Conservation (phyloP, 2,329 filamentous ascomycete genomes). For the Colletotrichum siamense region DNA sequence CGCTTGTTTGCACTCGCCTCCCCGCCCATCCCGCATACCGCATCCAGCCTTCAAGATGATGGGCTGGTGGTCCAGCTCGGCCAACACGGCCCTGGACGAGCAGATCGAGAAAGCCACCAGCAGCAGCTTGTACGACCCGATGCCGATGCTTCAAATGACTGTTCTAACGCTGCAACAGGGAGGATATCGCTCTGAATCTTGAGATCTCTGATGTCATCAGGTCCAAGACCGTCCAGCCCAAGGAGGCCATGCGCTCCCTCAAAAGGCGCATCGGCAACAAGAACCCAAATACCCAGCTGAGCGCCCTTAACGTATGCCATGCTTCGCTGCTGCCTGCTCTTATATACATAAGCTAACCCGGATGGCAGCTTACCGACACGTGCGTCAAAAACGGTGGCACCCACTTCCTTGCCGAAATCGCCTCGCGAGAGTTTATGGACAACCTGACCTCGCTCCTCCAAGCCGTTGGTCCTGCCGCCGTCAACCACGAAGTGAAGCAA, state of each 20-base stretch:
- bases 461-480: constrained; percentile 73
- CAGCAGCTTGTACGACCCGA: constrained; percentile 80
- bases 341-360: constrained; percentile 23
- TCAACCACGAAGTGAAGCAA: constrained; percentile 84
- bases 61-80: constrained; percentile 95
- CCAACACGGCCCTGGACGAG: constrained; percentile 90
- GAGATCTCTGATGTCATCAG: constrained; percentile 98
- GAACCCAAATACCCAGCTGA: constrained; percentile 96
- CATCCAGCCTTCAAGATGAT: constrained; percentile 62
- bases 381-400: constrained; percentile 98
- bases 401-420: constrained; percentile 94
- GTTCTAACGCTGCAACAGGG: constrained; percentile 55
- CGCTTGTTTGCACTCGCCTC: background rate
- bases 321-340: constrained; percentile 17
- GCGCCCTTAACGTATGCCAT: constrained; percentile 81
- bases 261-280: constrained; percentile 95
- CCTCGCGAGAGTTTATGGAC: constrained; percentile 98
- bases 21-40: constrained; percentile 7
- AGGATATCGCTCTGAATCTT: constrained; percentile 96
- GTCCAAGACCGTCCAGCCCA: constrained; percentile 96
- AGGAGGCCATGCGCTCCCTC: constrained; percentile 96
- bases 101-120: constrained; percentile 95
- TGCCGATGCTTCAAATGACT: background rate
- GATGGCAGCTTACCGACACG: constrained; percentile 86
- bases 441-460: constrained; percentile 91